A percentile compares a stretch with the other conserved stretches of the same genome.
These are phyloP conservation scores for Boletus barrowsii DNA, from an alignment of 768 basidiomycete genomes.

Conservation along the genomic window DNA sequence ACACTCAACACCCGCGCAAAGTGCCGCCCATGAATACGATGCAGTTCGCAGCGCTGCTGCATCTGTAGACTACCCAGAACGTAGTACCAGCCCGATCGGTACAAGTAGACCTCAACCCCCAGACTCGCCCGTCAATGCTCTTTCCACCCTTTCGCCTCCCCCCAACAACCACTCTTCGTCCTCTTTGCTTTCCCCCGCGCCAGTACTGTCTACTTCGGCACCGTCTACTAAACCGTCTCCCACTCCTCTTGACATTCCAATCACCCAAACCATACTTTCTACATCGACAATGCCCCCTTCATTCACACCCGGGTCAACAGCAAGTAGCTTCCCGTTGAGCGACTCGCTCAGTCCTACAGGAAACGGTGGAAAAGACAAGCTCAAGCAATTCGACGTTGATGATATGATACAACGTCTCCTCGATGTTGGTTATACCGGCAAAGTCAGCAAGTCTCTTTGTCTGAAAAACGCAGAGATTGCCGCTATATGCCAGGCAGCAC, in stretches of 20 bases:
- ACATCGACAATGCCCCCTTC: slow-evolving; percentile 48
- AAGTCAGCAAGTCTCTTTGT: slow-evolving; percentile 93
- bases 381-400: slow-evolving; percentile 84
- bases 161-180: slow-evolving; percentile 38
- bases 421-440: slow-evolving; percentile 96
- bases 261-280: slow-evolving; percentile 82
- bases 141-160: slow-evolving; percentile 38
- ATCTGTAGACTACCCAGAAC: slow-evolving; percentile 32
- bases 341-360: slow-evolving; percentile 37
- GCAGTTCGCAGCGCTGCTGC: slow-evolving; percentile 33
- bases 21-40: slow-evolving; percentile 35
- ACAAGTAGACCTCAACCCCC: slow-evolving; percentile 37
- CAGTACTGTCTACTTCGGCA: slow-evolving; percentile 10
- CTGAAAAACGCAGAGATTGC: slow-evolving; percentile 96
- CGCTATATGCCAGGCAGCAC: slow-evolving; percentile 89
- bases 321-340: slow-evolving; percentile 37
- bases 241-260: slow-evolving; percentile 71
- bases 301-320: slow-evolving; percentile 51
- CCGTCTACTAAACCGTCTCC: slow-evolving; percentile 40
- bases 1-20: slow-evolving; percentile 39
- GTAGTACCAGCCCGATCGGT: slow-evolving; percentile 37
- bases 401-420: slow-evolving; percentile 97
- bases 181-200: slow-evolving; percentile 33
- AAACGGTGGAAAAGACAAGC: slow-evolving; percentile 50
- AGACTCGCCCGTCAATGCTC: slow-evolving; percentile 28